phyloP scores from a whole-genome alignment of 1,284 basidiomycete genomes.

The Ustilago vetiveriae region DNA sequence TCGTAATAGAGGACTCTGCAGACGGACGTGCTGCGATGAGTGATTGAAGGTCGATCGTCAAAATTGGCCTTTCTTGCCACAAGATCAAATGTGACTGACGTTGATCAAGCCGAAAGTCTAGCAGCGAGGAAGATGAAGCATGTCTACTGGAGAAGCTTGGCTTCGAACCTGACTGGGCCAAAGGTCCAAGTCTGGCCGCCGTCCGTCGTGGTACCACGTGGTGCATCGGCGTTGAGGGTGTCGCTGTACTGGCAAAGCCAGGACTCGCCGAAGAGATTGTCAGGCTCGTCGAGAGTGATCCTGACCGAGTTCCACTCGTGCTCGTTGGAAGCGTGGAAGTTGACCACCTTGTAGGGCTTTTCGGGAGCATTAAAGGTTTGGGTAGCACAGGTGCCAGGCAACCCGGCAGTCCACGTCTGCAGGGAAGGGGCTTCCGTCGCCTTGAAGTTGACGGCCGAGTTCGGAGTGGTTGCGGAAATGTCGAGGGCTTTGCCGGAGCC shows the following conservation, averaged over 20 bases:
- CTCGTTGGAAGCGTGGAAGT: background rate
- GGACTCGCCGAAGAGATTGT: background rate
- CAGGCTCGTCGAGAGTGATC: slow-evolving; percentile 4
- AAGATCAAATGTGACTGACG: too few species aligned
- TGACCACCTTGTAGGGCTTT: slow-evolving; percentile 1
- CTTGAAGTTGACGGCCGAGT: slow-evolving; percentile 1
- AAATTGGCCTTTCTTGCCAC: too few species aligned
- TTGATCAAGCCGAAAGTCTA: too few species aligned
- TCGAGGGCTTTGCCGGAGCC: background rate
- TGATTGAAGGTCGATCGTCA: too few species aligned
- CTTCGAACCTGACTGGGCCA: background rate
- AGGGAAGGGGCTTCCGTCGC: background rate
- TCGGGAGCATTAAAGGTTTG: background rate
- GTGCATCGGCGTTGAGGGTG: background rate
- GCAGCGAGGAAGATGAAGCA: too few species aligned
- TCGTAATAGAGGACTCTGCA: too few species aligned
- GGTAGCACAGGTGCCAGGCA: slow-evolving; percentile 4
- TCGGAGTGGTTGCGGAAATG: background rate
- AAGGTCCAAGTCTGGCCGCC: background rate
- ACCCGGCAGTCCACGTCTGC: slow-evolving; percentile 4
- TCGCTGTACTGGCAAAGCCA: slow-evolving; percentile 1
- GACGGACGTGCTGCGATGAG: too few species aligned
- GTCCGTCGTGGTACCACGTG: background rate
- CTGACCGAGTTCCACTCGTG: slow-evolving; percentile 5
- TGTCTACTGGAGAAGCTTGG: too few species aligned